Evolutionary conservation across 1,139 yeast genomes (phyloP).

Genomic region (Tardiomyces blankii): DNA sequence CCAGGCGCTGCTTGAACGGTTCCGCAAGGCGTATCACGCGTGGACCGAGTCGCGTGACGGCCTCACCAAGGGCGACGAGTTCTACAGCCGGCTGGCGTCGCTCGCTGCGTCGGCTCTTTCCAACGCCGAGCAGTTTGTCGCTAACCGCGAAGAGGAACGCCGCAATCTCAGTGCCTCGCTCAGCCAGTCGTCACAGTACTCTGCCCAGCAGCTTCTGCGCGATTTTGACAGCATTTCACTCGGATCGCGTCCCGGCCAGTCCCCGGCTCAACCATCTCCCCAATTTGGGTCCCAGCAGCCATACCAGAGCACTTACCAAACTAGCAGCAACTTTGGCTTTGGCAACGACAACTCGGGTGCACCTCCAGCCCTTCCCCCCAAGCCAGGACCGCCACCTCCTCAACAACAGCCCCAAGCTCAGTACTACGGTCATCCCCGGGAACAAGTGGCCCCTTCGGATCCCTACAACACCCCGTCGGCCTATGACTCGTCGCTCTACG

Average conservation of each 20-base stretch:
- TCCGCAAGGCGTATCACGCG: conserved; percentile 36
- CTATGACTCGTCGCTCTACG: conserved; percentile 19
- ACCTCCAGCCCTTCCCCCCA: conserved; percentile 6
- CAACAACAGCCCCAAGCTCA: conserved; percentile 6
- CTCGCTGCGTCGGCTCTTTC: conserved; percentile 32
- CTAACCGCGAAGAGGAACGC: conserved; percentile 27
- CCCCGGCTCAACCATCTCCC: conserved; percentile 7
- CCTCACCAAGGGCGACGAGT: conserved; percentile 45
- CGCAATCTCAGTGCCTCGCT: conserved; percentile 4
- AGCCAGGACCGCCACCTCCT: not conserved
- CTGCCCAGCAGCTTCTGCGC: conserved; percentile 9
- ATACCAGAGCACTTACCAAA: not conserved
- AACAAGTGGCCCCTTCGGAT: conserved; percentile 5
- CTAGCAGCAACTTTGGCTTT: not conserved
- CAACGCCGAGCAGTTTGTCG: conserved; percentile 28
- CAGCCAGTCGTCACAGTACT: conserved; percentile 7
- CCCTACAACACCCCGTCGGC: conserved; percentile 21
- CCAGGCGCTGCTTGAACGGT: conserved; percentile 33
- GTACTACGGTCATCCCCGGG: conserved; percentile 6
- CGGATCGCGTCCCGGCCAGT: conserved; percentile 7
- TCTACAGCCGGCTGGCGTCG: conserved; percentile 46
- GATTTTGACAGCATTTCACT: conserved; percentile 7
- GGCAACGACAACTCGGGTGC: conserved; percentile 1
- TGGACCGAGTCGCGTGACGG: conserved; percentile 57
- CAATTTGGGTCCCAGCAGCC: not conserved